Evolutionary conservation across 352 stramenopile species (phyloP), one percentile per base, ranked within the genome.

Genomic region (Pythium phragmitis): DNA sequence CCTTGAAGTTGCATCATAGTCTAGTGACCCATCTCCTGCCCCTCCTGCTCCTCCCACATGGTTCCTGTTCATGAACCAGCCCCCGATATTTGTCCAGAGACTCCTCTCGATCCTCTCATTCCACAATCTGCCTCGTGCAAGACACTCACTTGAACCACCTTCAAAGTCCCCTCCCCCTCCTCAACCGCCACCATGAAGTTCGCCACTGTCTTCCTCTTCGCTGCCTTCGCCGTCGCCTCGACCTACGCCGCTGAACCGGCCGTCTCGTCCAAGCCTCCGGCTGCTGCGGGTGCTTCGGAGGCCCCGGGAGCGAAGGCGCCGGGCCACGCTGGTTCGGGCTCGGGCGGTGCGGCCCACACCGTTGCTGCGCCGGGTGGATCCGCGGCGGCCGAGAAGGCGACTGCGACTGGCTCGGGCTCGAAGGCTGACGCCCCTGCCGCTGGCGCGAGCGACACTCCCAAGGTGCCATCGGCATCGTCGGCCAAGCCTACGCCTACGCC

Each of bases 101-200:
- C n/a, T n/a, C n/a, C n/a, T n/a, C n/a, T n/a, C n/a, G n/a, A n/a
- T n/a, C n/a, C n/a, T 42, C 53, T 65, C 58, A 65, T 58, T 65
- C 58, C 33, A 2, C 58, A 65, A 59, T 65, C 26, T 41, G 48
- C 58, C 41, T 19, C 13, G 23, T 21, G 49, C 37, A 34, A 41
- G 26, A 28, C 54, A 60, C 58, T 45, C 37, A 16, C 14, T 14
- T 14, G 13, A 42, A 42, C 36, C 36, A 42, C 34, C 41, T 48
- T 43, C 30, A 47, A 65, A 57, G 41, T 42, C 54, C 13, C 43
- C 45, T 33, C 21, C 57, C 5, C 41, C 7, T 49, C 19, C 37
- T 34, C 57, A n/a, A n/a, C 23, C 21, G 37, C 36, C 30, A 61
- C 11, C 33, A 75, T 75, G 69, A 75, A 70, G 54, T 36, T 36